phyloP scores from a whole-genome alignment of 768 basidiomycete species.

The Boletus eberwhitei region DNA sequence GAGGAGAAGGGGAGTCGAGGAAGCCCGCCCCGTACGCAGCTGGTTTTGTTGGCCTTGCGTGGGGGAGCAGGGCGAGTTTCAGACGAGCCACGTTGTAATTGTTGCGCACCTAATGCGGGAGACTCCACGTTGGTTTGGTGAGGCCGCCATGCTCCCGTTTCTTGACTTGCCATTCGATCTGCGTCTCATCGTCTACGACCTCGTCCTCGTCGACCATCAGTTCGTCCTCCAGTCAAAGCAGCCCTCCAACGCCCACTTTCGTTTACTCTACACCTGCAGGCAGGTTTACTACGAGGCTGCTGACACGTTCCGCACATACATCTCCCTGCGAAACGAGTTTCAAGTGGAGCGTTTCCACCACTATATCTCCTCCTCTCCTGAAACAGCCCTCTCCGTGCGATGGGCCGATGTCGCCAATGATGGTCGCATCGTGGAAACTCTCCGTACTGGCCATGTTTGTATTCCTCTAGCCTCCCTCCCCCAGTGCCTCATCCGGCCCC shows the following conservation, averaged over 20 bases:
- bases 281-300: constrained; percentile 33
- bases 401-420: constrained; percentile 42
- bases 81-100: constrained; percentile 27
- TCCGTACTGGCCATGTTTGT: constrained; percentile 19
- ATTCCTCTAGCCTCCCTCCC: constrained; percentile 4
- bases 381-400: constrained; percentile 22
- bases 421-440: constrained; percentile 28
- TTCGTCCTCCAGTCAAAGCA: constrained; percentile 32
- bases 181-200: constrained; percentile 35
- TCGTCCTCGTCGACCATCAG: constrained; percentile 22
- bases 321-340: constrained; percentile 38
- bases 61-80: constrained; percentile 27
- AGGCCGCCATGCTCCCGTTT: constrained; percentile 20
- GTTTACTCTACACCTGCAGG: constrained; percentile 32
- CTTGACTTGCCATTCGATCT: constrained; percentile 33
- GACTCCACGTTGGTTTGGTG: constrained; percentile 28
- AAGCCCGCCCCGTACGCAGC: constrained; percentile 23
- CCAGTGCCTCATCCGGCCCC: constrained; percentile 2
- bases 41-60: constrained; percentile 36
- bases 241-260: constrained; percentile 36
- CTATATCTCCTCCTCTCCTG: constrained; percentile 21
- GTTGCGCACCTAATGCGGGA: constrained; percentile 31
- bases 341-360: constrained; percentile 30
- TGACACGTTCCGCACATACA: constrained; percentile 27
- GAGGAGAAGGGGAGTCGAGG: constrained; percentile 15